Base-by-base conservation (phyloP, 164 flowering plant genomes). In the Saururus chinensis region DNA sequence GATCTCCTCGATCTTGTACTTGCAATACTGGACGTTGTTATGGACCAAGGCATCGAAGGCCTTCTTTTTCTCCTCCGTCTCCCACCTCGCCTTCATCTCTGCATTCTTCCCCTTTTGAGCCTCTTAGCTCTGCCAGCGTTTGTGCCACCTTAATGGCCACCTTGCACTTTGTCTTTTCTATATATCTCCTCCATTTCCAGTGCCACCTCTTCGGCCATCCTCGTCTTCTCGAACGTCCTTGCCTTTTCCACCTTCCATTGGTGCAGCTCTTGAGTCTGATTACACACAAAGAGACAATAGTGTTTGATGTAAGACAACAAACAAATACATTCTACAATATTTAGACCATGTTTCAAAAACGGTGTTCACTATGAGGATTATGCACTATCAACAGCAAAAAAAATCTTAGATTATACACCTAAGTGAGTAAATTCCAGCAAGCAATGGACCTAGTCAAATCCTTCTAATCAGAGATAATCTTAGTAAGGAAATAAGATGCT, bases 71-170 rank as follows among this genome's bases (percentile, higher is more conserved):
- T 84, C 87, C 37, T 76, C 80, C 42, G 75, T 63, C 68, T 85
- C 84, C n/a, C 37, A 35, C 70, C 59, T 74, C 23, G 82, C 84
- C 68, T 78, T 81, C 70, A 78, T 30, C 72, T 84, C 92, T 0
- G 83, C 89, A 22, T 70, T 64, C 70, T 55, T 78, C 68, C 87
- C 73, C 68, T 68, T 80, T 40, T 73, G 75, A 2, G 79, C 82
- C 64, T 87, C 95, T n/a, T 72, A 65, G 60, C 71, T 80, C 87
- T 1, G 95, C 95, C 23, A 83, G 22, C 75, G 56, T 80, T 67
- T 78, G 80, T 20, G 95, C 75, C 48, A 72, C 82, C 71, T 84
- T 87, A 9, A 83, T 66, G 24, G 93, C 93, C 23, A 74, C 90
- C 63, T 60, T 79, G 76, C 79, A 75, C 70, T 76, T 83, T 11